Percentiles rank a stretch among this genome's conserved stretches.
These are phyloP conservation scores for Hippophae tibetana DNA, from an alignment of 306 rosid species.

Conservation along the genomic window DNA sequence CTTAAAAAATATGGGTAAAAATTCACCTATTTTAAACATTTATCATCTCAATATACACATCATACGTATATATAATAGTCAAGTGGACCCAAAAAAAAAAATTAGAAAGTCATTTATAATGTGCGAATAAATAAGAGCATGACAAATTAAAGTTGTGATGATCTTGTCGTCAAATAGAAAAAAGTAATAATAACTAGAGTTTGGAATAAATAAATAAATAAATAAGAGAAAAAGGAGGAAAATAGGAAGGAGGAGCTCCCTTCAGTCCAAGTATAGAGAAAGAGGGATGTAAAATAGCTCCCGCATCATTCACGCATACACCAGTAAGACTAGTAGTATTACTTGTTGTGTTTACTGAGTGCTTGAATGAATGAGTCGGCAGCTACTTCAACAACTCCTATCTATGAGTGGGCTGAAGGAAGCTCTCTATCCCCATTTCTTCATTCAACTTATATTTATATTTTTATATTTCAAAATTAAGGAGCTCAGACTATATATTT, in stretches of 20 bases:
- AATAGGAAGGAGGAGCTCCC: conserved; percentile 48
- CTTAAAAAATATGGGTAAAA: too few species aligned
- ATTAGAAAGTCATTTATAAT: too few species aligned
- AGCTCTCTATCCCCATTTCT: conserved; percentile 33
- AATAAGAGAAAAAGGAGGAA: background rate
- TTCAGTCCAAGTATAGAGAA: conserved; percentile 59
- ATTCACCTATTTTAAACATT: too few species aligned
- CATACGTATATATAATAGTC: too few species aligned
- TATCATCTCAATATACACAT: too few species aligned
- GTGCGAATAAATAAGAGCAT: too few species aligned
- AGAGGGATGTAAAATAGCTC: conserved; percentile 44
- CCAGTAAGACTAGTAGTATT: conserved; percentile 18
- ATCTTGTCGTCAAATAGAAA: too few species aligned
- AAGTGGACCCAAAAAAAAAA: too few species aligned
- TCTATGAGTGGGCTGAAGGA: conserved; percentile 51
- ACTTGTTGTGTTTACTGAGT: conserved; percentile 19
- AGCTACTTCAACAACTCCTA: conserved; percentile 40
- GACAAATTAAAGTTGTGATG: too few species aligned
- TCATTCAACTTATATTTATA: background rate
- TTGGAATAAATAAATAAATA: too few species aligned
- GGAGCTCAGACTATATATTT: background rate
- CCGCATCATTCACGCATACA: conserved; percentile 56
- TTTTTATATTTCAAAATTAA: background rate
- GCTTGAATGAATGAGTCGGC: conserved; percentile 50
- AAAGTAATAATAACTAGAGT: too few species aligned